Conservation (phyloP, 139 green algal species). For the Bryopsis sp. region DNA sequence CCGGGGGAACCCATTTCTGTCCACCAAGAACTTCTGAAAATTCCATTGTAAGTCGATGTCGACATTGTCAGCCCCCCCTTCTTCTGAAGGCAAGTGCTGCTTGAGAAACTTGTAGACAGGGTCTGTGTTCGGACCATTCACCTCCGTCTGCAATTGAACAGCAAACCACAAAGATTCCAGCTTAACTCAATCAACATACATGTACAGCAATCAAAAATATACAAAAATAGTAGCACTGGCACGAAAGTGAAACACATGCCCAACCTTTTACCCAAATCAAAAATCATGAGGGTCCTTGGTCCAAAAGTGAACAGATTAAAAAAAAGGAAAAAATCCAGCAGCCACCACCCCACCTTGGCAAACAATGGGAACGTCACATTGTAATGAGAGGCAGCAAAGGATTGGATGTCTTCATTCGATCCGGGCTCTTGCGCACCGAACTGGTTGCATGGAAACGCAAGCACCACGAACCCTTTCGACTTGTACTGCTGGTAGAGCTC, state of each 20-base stretch:
- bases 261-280: neutral
- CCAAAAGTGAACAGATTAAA: no score
- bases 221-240: neutral
- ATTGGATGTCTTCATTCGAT: slow-evolving; percentile 40
- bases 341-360: slow-evolving; percentile 47
- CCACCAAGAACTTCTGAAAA: slow-evolving; percentile 55
- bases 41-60: slow-evolving; percentile 60
- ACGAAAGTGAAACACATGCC: neutral
- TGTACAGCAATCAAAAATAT: neutral
- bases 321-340: no score
- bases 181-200: neutral
- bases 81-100: slow-evolving; percentile 35
- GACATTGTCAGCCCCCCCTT: slow-evolving; percentile 26
- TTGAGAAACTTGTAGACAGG: slow-evolving; percentile 59
- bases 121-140: slow-evolving; percentile 50
- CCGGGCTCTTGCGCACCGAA: slow-evolving; percentile 63
- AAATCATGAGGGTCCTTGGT: neutral
- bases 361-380: slow-evolving; percentile 49
- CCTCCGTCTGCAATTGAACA: slow-evolving; percentile 33
- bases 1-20: slow-evolving; percentile 35
- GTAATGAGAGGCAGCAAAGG: slow-evolving; percentile 38
- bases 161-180: neutral
- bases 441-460: slow-evolving; percentile 67
- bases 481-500: slow-evolving; percentile 47
- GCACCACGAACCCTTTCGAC: slow-evolving; percentile 39